Percentiles rank a stretch among this genome's conserved stretches.
phyloP scores from a whole-genome alignment of 2,329 filamentous ascomycete species.

The Pseudogymnoascus sp. region DNA sequence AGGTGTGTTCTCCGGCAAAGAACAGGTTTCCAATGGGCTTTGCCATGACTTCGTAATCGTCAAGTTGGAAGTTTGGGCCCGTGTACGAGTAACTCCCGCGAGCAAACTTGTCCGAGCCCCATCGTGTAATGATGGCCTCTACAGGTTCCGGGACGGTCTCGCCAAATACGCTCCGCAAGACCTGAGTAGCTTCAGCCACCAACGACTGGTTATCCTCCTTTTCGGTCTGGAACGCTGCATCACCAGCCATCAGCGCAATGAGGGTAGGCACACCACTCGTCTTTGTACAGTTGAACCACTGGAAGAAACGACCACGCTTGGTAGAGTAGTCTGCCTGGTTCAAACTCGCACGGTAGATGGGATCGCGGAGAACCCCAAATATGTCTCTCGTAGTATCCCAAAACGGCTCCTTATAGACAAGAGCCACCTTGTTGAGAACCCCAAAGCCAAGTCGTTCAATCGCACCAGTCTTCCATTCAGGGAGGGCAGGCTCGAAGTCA shows the following conservation, averaged over 20 bases:
- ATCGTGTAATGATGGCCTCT: conserved; percentile 85
- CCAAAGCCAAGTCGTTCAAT: conserved; percentile 86
- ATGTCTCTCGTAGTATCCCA: conserved; percentile 90
- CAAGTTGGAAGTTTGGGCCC: conserved; percentile 69
- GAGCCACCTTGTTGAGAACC: conserved; percentile 86
- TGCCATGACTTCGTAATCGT: conserved; percentile 92
- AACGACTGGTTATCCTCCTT: conserved; percentile 66
- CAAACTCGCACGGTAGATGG: conserved; percentile 61
- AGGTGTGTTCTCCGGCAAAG: conserved; percentile 96
- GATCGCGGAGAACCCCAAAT: conserved; percentile 80
- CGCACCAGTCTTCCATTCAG: conserved; percentile 73
- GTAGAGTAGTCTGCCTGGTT: conserved; percentile 71
- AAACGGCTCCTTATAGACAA: conserved; percentile 83
- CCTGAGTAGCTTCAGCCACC: conserved; percentile 69
- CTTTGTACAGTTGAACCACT: conserved; percentile 94
- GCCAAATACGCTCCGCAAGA: conserved; percentile 71
- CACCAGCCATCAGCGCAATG: conserved; percentile 90
- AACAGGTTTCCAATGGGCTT: conserved; percentile 76
- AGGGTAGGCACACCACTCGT: conserved; percentile 83
- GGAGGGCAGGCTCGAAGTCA: conserved; percentile 84
- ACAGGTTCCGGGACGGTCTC: conserved; percentile 64
- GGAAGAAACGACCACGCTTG: conserved; percentile 84
- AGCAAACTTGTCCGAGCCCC: conserved; percentile 87
- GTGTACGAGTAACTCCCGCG: conserved; percentile 93
- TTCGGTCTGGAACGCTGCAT: conserved; percentile 86